Evolutionary conservation across 768 basidiomycete genomes (phyloP).

Genomic region (Butyriboletus loyo): DNA sequence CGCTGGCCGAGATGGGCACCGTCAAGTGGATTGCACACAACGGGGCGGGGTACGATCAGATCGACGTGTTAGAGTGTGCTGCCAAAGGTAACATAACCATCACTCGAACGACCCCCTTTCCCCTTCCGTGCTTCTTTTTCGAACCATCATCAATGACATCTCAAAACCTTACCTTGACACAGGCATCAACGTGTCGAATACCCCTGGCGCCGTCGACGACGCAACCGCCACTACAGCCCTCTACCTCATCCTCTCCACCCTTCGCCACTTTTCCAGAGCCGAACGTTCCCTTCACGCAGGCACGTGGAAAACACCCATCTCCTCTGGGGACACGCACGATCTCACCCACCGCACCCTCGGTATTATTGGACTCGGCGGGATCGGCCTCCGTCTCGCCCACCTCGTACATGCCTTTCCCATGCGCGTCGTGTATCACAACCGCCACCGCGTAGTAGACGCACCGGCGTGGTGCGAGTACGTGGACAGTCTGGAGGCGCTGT

Average conservation of each 20-base stretch:
- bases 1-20: constrained; percentile 48
- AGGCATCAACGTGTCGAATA: constrained; percentile 76
- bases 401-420: constrained; percentile 81
- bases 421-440: constrained; percentile 81
- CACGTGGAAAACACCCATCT: constrained; percentile 58
- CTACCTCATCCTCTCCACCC: constrained; percentile 74
- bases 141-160: not conserved
- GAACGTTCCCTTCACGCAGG: constrained; percentile 52
- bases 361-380: constrained; percentile 75
- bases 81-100: constrained; percentile 49
- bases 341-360: constrained; percentile 66
- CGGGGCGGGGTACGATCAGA: constrained; percentile 89
- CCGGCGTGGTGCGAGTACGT: constrained; percentile 80
- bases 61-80: constrained; percentile 74
- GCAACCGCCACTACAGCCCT: constrained; percentile 88
- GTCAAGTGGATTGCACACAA: constrained; percentile 91
- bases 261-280: constrained; percentile 67
- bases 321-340: constrained; percentile 54
- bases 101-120: not conserved
- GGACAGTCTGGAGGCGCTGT: constrained; percentile 58
- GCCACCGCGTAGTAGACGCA: constrained; percentile 52
- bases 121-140: not conserved
- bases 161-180: not conserved
- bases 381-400: constrained; percentile 67
- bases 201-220: constrained; percentile 86